Base-by-base conservation (phyloP, 2,329 filamentous ascomycete genomes). In the Calonectria leucothoes region DNA sequence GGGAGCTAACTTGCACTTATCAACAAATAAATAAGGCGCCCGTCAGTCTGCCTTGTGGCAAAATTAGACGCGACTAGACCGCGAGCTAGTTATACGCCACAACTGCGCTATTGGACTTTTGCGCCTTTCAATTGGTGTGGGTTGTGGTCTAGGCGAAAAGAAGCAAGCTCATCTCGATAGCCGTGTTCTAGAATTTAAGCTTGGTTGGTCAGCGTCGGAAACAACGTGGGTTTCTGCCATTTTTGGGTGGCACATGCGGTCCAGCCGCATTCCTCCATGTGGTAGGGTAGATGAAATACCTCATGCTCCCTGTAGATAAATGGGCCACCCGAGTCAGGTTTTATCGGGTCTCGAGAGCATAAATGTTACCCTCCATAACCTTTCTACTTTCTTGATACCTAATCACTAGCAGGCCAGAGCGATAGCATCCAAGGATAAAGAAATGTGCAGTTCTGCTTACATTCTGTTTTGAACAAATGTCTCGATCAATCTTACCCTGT, bases 111-210 rank as follows among this genome's bases (percentile, higher is more conserved):
- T 61, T 61, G 55, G 10, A 61, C 4, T 20, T 15, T 27, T 37
- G 2, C n/a, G 55, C n/a, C n/a, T 17, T 35, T 4, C 35, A 11
- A 61, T 61, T 61, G 55, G 55, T 23, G 55, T 12, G 2, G 12
- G 25, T 2, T 15, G 14, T 6, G 35, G 35, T 12, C 55, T 61
- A 39, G n/a, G 17, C 55, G 7, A 61, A 61, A 39, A 7, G 5
- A 61, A 20, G 15, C 55, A 61, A 61, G 55, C 55, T 17, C 25
- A 25, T 61, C 33, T 39, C 12, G 12, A 27, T 27, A 17, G 39
- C 39, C 55, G 55, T 23, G 33, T 61, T 61, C 55, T 61, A 61
- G 55, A 61, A 61, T 61, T 61, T 61, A 61, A 61, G 55, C 55
- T 39, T 61, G 55, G 10, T 27, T 14, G 33, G 35, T 7, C 55